These are phyloP conservation scores for Annulohypoxylon bovei DNA, from an alignment of 495 filamentous ascomycete genomes.

Conservation along the genomic window DNA sequence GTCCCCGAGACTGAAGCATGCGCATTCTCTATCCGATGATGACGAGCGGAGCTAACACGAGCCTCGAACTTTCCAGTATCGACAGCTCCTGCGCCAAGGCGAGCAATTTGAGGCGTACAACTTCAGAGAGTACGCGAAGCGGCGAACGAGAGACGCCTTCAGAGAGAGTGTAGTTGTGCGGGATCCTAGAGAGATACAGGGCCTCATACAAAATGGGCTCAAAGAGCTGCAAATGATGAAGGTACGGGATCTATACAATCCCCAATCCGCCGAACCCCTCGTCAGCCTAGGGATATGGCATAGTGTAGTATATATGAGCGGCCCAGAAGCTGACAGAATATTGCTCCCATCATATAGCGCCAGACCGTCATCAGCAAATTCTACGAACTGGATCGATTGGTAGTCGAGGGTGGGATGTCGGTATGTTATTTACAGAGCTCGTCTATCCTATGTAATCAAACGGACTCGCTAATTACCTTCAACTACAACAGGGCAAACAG, in stretches of 20 bases:
- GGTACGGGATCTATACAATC: constrained; percentile 62
- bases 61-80: constrained; percentile 68
- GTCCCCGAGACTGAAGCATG: background rate
- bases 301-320: background rate
- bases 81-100: constrained; percentile 87
- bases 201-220: constrained; percentile 87
- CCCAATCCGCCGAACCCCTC: background rate
- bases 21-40: background rate
- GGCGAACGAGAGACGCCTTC: constrained; percentile 89
- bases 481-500: constrained; percentile 72
- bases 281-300: background rate
- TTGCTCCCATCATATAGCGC: constrained; percentile 64
- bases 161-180: constrained; percentile 76
- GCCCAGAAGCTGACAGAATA: constrained; percentile 6
- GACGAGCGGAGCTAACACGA: constrained; percentile 1
- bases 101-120: constrained; percentile 93
- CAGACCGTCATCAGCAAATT: constrained; percentile 96
- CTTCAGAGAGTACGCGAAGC: constrained; percentile 94
- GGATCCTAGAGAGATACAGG: constrained; percentile 79
- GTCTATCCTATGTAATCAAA: background rate
- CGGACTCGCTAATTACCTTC: constrained; percentile 20
- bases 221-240: constrained; percentile 90
- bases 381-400: constrained; percentile 89
- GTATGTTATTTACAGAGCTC: constrained; percentile 46
- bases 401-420: constrained; percentile 85